Conservation (phyloP, 495 filamentous ascomycete species). For the Penicillium fimorum region DNA sequence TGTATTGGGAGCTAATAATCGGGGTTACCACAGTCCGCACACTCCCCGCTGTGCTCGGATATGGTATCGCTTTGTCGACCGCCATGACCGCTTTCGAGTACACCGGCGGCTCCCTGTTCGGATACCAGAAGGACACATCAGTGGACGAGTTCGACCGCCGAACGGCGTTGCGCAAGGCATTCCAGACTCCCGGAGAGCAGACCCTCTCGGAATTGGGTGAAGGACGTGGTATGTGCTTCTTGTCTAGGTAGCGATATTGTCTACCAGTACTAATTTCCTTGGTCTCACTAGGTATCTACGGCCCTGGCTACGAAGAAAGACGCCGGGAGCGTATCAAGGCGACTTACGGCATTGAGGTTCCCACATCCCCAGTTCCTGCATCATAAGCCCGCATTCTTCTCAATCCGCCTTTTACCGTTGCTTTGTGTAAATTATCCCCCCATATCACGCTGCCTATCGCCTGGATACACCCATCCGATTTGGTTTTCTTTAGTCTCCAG, state of each 20-base stretch:
- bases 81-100: slow-evolving; percentile 70
- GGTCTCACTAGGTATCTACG: slow-evolving; percentile 74
- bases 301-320: slow-evolving; percentile 82
- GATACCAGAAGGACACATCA: slow-evolving; percentile 53
- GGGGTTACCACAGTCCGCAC: slow-evolving; percentile 58
- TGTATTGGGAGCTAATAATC: slow-evolving; percentile 4
- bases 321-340: slow-evolving; percentile 80
- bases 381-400: slow-evolving; percentile 37
- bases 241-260: not conserved
- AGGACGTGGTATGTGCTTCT: slow-evolving; percentile 68
- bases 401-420: slow-evolving; percentile 21
- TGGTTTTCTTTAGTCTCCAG: slow-evolving; percentile 18
- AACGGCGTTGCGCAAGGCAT: slow-evolving; percentile 68
- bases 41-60: slow-evolving; percentile 76
- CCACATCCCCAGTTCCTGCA: slow-evolving; percentile 39
- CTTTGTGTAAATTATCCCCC: slow-evolving; percentile 46
- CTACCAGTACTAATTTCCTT: slow-evolving; percentile 25
- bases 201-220: slow-evolving; percentile 83
- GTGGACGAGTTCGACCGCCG: slow-evolving; percentile 82
- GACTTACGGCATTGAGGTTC: slow-evolving; percentile 86
- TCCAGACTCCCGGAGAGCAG: slow-evolving; percentile 75
- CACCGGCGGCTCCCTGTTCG: slow-evolving; percentile 66
- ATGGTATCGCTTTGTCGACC: slow-evolving; percentile 64
- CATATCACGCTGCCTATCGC: slow-evolving; percentile 40
- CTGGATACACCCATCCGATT: slow-evolving; percentile 30